Conservation (phyloP, 2,329 filamentous ascomycete genomes). For the Colletotrichum sp. region DNA sequence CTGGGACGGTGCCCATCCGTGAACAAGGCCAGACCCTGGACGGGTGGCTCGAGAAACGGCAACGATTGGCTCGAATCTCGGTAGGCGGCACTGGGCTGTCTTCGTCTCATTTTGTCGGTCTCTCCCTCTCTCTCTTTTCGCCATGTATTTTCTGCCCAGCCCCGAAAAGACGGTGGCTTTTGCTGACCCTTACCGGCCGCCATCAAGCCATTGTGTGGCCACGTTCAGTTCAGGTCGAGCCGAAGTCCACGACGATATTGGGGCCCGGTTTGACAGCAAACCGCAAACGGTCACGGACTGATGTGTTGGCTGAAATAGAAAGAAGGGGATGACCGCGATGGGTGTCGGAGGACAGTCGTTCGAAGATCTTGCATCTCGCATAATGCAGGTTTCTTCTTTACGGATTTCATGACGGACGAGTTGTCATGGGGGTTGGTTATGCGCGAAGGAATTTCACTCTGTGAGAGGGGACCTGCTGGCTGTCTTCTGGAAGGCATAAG, state of each 20-base stretch:
- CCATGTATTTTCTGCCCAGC: neutral
- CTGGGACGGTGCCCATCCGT: conserved; percentile 1
- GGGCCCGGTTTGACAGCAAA: neutral
- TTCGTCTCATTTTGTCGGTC: conserved; percentile 15
- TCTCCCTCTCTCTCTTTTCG: neutral
- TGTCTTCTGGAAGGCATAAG: conserved; percentile 4
- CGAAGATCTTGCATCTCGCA: neutral
- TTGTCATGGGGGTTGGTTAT: neutral
- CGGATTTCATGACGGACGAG: neutral
- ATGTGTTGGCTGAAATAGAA: neutral
- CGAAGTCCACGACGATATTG: neutral
- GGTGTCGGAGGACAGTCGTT: neutral
- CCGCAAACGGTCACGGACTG: conserved; percentile 2
- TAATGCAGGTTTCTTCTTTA: neutral
- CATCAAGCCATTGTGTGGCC: neutral
- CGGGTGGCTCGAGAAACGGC: neutral
- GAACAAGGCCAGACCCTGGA: conserved; percentile 12
- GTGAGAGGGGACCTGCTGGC: neutral
- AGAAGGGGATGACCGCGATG: neutral
- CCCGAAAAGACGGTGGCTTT: neutral
- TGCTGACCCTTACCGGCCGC: neutral
- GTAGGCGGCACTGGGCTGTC: conserved; percentile 7
- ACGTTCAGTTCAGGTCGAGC: neutral
- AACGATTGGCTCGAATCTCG: conserved; percentile 13
- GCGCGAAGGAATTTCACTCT: neutral